These are phyloP conservation scores for Ensete glaucum DNA, from an alignment of 176 grass and related monocot genomes.

Conservation along the genomic window DNA sequence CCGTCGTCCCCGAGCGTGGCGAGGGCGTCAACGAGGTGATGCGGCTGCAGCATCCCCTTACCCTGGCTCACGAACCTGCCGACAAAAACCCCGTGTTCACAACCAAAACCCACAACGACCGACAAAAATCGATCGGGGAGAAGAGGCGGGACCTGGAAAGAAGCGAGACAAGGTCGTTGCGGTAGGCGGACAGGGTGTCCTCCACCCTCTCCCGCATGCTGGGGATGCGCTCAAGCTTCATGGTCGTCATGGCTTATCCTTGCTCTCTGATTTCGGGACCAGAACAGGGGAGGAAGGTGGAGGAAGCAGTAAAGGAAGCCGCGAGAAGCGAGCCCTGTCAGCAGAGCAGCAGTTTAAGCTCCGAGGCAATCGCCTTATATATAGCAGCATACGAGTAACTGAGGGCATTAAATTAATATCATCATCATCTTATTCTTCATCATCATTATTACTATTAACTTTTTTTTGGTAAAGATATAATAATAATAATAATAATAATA, in stretches of 20 bases:
- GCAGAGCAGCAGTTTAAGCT: not conserved
- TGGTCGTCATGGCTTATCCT: slow-evolving; percentile 36
- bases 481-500: no score
- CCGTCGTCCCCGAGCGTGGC: slow-evolving; percentile 51
- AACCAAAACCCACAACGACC: not conserved
- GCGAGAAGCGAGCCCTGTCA: not conserved
- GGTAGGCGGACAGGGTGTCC: slow-evolving; percentile 70
- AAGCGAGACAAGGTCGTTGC: slow-evolving; percentile 92
- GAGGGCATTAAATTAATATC: no score
- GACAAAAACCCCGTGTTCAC: not conserved
- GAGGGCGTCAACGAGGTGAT: slow-evolving; percentile 77
- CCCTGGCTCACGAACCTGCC: slow-evolving; percentile 72
- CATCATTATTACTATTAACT: no score
- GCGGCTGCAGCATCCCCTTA: slow-evolving; percentile 88
- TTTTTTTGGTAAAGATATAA: no score
- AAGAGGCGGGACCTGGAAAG: slow-evolving; percentile 42
- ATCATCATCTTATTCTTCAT: no score
- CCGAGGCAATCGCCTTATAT: no score
- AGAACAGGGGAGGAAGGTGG: not conserved
- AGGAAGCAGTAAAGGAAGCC: not conserved
- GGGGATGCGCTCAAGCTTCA: slow-evolving; percentile 43
- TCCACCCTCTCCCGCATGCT: slow-evolving; percentile 84
- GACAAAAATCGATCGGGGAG: not conserved
- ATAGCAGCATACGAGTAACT: no score
- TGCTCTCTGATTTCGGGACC: not conserved